These are phyloP conservation scores for Pythium insidiosum DNA, from an alignment of 352 stramenopile species.

Conservation along the genomic window DNA sequence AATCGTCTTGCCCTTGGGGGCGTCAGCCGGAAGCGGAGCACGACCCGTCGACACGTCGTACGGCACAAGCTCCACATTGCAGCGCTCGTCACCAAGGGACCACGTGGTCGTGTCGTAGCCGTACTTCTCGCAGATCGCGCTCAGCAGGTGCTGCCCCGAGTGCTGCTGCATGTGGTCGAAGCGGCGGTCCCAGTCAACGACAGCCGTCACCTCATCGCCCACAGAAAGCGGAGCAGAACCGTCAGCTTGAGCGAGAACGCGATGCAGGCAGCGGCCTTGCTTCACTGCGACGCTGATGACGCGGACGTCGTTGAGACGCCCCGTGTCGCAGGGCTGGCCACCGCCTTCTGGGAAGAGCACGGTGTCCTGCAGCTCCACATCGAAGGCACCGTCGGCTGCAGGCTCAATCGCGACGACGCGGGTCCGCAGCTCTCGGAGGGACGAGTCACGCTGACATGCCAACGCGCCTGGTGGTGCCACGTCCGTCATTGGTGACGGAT, in stretches of 20 bases:
- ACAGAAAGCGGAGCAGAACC: conserved; percentile 23
- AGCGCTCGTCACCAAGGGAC: conserved; percentile 55
- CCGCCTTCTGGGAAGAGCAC: conserved; percentile 85
- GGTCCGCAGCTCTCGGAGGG: conserved; percentile 37
- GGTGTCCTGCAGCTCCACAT: conserved; percentile 65
- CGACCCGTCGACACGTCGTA: no score
- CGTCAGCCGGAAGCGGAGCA: no score
- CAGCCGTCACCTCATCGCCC: conserved; percentile 40
- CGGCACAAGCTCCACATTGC: conserved; percentile 78
- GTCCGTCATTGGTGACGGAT: neutral
- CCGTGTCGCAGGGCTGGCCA: conserved; percentile 81
- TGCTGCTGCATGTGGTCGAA: conserved; percentile 89
- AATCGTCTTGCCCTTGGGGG: conserved; percentile 34
- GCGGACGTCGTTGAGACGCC: conserved; percentile 29
- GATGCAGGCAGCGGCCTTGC: conserved; percentile 57
- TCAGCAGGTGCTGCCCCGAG: conserved; percentile 85
- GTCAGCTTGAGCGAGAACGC: conserved; percentile 20
- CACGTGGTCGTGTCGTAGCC: conserved; percentile 77
- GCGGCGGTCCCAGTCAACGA: conserved; percentile 67
- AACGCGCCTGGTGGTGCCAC: conserved; percentile 37
- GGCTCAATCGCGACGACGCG: conserved; percentile 35
- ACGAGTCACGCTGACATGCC: conserved; percentile 60
- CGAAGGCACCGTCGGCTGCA: conserved; percentile 30
- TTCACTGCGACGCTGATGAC: conserved; percentile 63
- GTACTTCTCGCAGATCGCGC: conserved; percentile 69